Evolutionary conservation across 1,139 yeast genomes (phyloP), one percentile per base, ranked within the genome.

Genomic region (Magnusiomyces clavatus): DNA sequence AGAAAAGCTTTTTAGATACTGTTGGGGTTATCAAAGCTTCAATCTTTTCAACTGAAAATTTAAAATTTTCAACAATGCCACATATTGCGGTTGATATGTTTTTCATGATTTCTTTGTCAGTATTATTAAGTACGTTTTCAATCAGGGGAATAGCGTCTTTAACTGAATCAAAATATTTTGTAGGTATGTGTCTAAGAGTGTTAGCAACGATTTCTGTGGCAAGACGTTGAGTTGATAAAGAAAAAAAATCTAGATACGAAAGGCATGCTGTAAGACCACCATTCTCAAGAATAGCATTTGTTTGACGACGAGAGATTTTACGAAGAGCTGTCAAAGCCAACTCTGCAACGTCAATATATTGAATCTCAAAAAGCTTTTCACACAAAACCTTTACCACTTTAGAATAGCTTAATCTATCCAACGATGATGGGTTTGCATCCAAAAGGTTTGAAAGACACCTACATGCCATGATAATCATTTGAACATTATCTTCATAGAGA

Each of bases 321-420:
- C 68, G 69, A 39, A 72, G 61, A 0, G 71, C 67, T 59, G 84
- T 90, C 45, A 92, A 70, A 0, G 92, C 90, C 66, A 90, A 97
- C 65, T 92, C 98, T 0, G 97, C 95, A 54, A 92, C 73, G 65
- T 92, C 98, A 51, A 92, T 90, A 64, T 80, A 89, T 54, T 82
- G 81, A 17, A 90, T 84, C 59, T 88, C 95, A 58, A 79, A 66
- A 46, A 92, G 69, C 60, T 86, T 86, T 12, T 75, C 72, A 59
- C 86, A 81, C 43, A 92, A 70, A 0, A 79, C 81, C 43, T 81
- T 82, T 12, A 89, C 77, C 1, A 85, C 86, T 46, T 85, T 82
- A 31, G 80, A 80, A 44, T 77, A 75, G 6, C 87, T 82, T 4
- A 89, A 82, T 50, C 77, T 78, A 53, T 78, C 77, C 12, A 83